A percentile compares a stretch with the other conserved stretches of the same genome.
phyloP scores from a whole-genome alignment of 2,329 filamentous ascomycete genomes.

The Metarhizium anisopliae region DNA sequence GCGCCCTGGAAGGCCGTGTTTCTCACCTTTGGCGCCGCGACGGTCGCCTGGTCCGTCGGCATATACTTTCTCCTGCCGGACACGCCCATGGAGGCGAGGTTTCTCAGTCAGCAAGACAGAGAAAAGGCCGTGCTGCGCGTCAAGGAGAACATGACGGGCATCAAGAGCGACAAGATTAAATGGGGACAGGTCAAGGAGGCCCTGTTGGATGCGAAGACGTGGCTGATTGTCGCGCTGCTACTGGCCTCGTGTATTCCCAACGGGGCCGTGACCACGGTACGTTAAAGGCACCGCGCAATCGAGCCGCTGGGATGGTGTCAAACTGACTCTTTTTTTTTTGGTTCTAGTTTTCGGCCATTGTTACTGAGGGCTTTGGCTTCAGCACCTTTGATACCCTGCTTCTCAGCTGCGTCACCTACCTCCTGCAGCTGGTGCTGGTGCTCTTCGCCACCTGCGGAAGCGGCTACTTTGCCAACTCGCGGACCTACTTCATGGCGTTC shows the following conservation, averaged over 20 bases:
- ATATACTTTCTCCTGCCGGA: slow-evolving; percentile 15
- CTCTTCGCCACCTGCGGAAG: slow-evolving; percentile 13
- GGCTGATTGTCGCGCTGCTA: slow-evolving; percentile 17
- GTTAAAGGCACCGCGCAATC: neutral
- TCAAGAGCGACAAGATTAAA: slow-evolving; percentile 19
- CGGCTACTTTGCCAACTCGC: slow-evolving; percentile 14
- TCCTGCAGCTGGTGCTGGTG: slow-evolving; percentile 16
- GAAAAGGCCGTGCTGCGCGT: slow-evolving; percentile 21
- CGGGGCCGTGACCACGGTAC: slow-evolving; percentile 18
- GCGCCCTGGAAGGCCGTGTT: slow-evolving; percentile 19
- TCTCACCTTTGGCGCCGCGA: slow-evolving; percentile 15
- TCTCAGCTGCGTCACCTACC: slow-evolving; percentile 11
- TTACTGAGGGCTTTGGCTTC: slow-evolving; percentile 16
- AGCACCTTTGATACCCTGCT: slow-evolving; percentile 13
- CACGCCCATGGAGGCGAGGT: slow-evolving; percentile 16
- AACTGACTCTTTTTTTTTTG: neutral
- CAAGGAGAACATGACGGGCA: slow-evolving; percentile 24
- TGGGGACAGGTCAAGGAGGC: slow-evolving; percentile 16
- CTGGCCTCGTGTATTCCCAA: slow-evolving; percentile 20
- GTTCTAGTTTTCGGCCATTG: slow-evolving; percentile 16
- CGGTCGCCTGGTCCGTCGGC: slow-evolving; percentile 12
- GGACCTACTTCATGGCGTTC: slow-evolving; percentile 17
- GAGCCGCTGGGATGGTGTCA: too few relatives aligned
- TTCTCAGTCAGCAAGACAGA: slow-evolving; percentile 18
- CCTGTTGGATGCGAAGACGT: slow-evolving; percentile 16